Evolutionary conservation across 345 rosid species (phyloP), one percentile per base, ranked within the genome.

Genomic region (Eucalyptus curtisii): DNA sequence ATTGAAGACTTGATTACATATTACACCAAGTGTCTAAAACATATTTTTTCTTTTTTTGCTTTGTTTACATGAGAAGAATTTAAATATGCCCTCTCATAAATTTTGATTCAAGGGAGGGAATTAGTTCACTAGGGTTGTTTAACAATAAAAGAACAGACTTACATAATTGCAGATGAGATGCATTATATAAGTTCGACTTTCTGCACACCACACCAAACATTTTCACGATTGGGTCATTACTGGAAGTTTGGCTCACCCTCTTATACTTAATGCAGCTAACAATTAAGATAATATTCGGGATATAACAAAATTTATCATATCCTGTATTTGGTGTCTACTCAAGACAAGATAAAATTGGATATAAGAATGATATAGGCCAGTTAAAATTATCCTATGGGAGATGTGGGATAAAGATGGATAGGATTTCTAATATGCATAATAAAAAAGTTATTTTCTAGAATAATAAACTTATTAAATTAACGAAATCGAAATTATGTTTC

Each of bases 251-350:
- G 40, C 42, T 17, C 3, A 7, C 57, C 10, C 25, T 52, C 55
- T 19, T 19, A 52, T 1, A 52, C 24, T 52, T 52, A 19, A 19
- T 52, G 57, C 0, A 52, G 2, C 1, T 19, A 0, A 10, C 24
- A 52, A 52, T 52, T 52, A 52, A 52, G 24, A 52, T 19, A 52
- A 52, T 52, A 52, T 52, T 52, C 0, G 17, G 2, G 53, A 50
- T 50, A 52, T 52, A 10, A 52, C 19, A 52, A 52, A 52, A 19
- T 52, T 52, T 19, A 52, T 52, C 10, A 52, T 52, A 52, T 20
- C 25, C 0, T 3, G 0, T 19, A 0, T 2, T 52, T 52, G 22
- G 25, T 52, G 1, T 52, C 10, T 19, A 19, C 4, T 52, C 1
- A 52, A 52, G 24, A 52, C 8, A 52, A 52, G 10, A 52, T 52